These are phyloP conservation scores for Globisporangium spinosum DNA, from an alignment of 352 stramenopile genomes.

Conservation along the genomic window DNA sequence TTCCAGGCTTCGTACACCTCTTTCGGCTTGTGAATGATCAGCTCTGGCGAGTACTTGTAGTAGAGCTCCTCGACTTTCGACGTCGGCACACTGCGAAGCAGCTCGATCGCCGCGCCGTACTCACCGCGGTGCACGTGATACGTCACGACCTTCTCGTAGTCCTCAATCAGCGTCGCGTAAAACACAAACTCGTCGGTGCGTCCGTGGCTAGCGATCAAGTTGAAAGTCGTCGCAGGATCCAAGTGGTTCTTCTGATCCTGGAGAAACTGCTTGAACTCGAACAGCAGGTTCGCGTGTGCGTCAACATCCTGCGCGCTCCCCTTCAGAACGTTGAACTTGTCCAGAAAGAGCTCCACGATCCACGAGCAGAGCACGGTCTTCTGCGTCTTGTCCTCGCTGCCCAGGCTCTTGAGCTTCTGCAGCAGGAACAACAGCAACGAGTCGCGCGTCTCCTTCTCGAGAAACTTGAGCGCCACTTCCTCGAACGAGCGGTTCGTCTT, in stretches of 20 bases:
- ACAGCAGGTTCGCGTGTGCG: constrained; percentile 77
- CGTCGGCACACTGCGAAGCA: constrained; percentile 85
- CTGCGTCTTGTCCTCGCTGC: constrained; percentile 86
- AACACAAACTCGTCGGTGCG: constrained; percentile 90
- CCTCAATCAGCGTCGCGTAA: constrained; percentile 91
- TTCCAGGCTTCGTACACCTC: constrained; percentile 91
- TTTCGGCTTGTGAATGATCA: constrained; percentile 90
- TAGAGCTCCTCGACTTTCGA: constrained; percentile 91
- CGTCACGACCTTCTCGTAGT: constrained; percentile 93
- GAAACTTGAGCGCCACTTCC: constrained; percentile 89
- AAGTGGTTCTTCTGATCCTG: constrained; percentile 86
- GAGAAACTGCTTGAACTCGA: constrained; percentile 92
- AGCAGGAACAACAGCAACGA: constrained; percentile 87
- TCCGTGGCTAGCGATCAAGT: constrained; percentile 90
- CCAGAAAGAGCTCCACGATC: constrained; percentile 91
- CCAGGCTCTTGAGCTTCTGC: constrained; percentile 85
- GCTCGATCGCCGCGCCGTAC: constrained; percentile 86
- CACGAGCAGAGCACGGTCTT: constrained; percentile 91
- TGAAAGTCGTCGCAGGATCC: constrained; percentile 89
- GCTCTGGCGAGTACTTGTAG: constrained; percentile 93
- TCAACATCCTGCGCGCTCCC: constrained; percentile 83
- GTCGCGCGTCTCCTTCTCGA: constrained; percentile 80
- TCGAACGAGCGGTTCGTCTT: constrained; percentile 89
- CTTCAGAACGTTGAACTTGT: constrained; percentile 89
- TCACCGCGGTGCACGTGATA: constrained; percentile 90